These are phyloP conservation scores for Lecanicillium sp. DNA, from an alignment of 2,329 filamentous ascomycete genomes.

Conservation along the genomic window DNA sequence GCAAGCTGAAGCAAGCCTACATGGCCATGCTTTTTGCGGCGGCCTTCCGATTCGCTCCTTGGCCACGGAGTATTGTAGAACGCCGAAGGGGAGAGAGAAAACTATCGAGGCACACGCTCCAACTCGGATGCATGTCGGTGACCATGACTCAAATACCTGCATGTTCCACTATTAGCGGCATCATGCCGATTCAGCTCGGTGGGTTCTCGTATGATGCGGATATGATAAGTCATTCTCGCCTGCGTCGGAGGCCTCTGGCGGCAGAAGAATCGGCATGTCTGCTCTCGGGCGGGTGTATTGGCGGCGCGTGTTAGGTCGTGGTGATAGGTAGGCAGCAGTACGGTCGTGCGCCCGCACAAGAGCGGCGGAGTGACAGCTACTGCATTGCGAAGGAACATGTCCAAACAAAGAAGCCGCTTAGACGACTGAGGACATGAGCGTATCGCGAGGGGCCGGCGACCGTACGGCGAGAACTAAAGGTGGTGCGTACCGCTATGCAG, in stretches of 20 bases:
- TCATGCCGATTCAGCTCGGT: constrained; percentile 2
- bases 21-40: constrained; percentile 1
- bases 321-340: constrained; percentile 1
- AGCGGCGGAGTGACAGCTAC: too few species aligned
- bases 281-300: not conserved
- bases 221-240: constrained; percentile 1
- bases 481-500: not conserved
- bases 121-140: not conserved
- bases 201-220: not conserved
- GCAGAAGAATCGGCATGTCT: not conserved
- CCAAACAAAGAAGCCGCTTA: too few species aligned
- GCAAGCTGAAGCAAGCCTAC: not conserved
- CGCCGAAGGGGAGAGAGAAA: not conserved
- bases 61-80: not conserved
- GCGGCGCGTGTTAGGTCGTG: not conserved
- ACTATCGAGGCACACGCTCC: not conserved
- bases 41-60: not conserved
- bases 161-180: not conserved
- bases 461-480: not conserved
- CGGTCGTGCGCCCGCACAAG: too few species aligned
- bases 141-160: not conserved
- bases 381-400: too few species aligned
- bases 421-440: too few species aligned
- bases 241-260: constrained; percentile 6
- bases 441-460: too few species aligned